These are phyloP conservation scores for Thermomucor indicae-seudaticae DNA, from an alignment of 371 early-diverging fungal genomes.

Conservation along the genomic window DNA sequence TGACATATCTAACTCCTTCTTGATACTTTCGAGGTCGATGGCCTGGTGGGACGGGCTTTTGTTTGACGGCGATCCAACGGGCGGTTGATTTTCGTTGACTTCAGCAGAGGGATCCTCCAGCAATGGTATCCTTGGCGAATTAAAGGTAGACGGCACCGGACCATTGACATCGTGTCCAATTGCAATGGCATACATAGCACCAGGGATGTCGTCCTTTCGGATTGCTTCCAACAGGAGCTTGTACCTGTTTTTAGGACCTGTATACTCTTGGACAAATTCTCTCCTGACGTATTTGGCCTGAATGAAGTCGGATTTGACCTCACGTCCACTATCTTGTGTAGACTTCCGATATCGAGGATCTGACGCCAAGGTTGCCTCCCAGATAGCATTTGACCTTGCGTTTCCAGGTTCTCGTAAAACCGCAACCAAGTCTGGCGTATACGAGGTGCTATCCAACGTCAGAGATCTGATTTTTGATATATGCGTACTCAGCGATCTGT, in stretches of 20 bases:
- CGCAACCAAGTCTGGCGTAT: conserved; percentile 57
- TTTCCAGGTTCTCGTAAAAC: conserved; percentile 57
- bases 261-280: conserved; percentile 14
- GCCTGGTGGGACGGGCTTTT: background rate
- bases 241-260: conserved; percentile 7
- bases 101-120: background rate
- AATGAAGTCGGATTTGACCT: conserved; percentile 10
- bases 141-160: background rate
- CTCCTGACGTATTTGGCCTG: conserved; percentile 35
- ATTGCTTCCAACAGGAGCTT: conserved; percentile 32
- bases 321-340: conserved; percentile 5
- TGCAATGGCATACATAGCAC: conserved; percentile 37
- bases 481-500: conserved; percentile 93
- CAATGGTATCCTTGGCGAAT: background rate
- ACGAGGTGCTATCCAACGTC: conserved; percentile 72
- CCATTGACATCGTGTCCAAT: conserved; percentile 35
- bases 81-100: background rate
- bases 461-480: conserved; percentile 88
- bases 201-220: conserved; percentile 28
- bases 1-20: background rate
- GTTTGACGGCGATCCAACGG: too few relatives aligned
- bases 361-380: conserved; percentile 39
- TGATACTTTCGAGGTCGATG: background rate
- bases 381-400: conserved; percentile 50
- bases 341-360: too few relatives aligned